Base-by-base conservation (phyloP, 495 filamentous ascomycete species). In the Talaromyces trachyspermus region DNA sequence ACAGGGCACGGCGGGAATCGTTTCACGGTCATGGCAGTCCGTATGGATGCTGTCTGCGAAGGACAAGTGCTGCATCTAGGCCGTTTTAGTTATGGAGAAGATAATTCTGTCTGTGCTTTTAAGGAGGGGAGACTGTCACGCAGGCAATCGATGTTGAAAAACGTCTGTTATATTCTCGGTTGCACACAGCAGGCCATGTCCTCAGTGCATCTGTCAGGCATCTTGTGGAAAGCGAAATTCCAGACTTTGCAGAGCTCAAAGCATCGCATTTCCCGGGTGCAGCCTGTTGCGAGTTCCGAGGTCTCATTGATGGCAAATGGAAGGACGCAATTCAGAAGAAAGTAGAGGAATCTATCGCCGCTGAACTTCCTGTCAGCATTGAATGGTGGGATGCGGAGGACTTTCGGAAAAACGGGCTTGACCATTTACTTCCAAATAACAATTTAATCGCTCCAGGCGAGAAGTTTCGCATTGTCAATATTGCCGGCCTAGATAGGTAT, bases 151-250 rank as follows among this genome's bases (percentile, higher is more conserved):
- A 84, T 56, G 59, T 38, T 0, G 71, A 72, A 22, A 78, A 75
- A 46, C 70, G 80, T 4, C 42, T 60, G 2, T 64, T 81, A 4
- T 72, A 79, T 61, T 83, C 78, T 9, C 74, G 79, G 3, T 66
- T 77, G 4, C 81, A 85, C 55, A 83, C 80, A 0, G 81, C 77
- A 1, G 81, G 81, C 9, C 81, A 85, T 51, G 70, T 83, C 18
- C 66, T 85, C 6, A 76, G 80, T 12, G 50, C 71, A 3, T 79
- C 80, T 4, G 71, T 83, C 22, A 64, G 72, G n/a, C 61, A 70
- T 33, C 66, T 81, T 8, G 42, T 73, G 23, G 70, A 77, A 46
- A 59, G 68, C 9, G 64, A 74, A 30, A 52, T 81, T 22, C 53
- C 57, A 4, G 58, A 62, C 29, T 75, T 81, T 43, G 72, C 77